These are phyloP conservation scores for Sporothrix schenckii DNA, from an alignment of 2,329 filamentous ascomycete genomes.

Conservation along the genomic window DNA sequence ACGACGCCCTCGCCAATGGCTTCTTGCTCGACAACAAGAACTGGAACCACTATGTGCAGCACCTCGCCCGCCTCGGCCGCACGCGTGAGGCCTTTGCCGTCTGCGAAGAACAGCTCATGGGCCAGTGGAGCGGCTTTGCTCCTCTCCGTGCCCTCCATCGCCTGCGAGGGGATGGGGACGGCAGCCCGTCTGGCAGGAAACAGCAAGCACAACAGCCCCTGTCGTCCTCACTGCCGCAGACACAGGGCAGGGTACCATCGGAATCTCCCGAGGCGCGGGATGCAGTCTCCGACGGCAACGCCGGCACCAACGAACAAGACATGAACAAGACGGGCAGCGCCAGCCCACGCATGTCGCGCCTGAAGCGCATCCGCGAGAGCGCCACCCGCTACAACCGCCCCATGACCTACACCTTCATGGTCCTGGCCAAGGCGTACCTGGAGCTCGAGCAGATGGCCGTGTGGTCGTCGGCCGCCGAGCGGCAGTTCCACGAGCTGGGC, in stretches of 20 bases:
- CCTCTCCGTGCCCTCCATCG: conserved; percentile 39
- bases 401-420: conserved; percentile 51
- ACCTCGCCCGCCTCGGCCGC: conserved; percentile 63
- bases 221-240: not conserved
- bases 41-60: conserved; percentile 78
- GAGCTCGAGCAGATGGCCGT: conserved; percentile 52
- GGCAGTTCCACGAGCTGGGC: conserved; percentile 46
- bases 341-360: conserved; percentile 27
- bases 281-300: not conserved
- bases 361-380: conserved; percentile 45
- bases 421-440: conserved; percentile 55
- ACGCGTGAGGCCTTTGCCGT: conserved; percentile 69
- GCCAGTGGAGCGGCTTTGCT: conserved; percentile 74
- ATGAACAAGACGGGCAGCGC: not conserved
- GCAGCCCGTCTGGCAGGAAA: not conserved
- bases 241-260: not conserved
- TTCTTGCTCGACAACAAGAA: conserved; percentile 75
- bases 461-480: conserved; percentile 54
- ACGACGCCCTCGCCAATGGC: conserved; percentile 61
- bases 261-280: not conserved
- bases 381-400: conserved; percentile 48
- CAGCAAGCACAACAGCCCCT: not conserved
- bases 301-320: not conserved
- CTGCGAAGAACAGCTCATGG: conserved; percentile 79
- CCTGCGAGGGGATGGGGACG: not conserved